Percentiles rank a stretch among this genome's conserved stretches.
Conservation (phyloP, 345 rosid genomes). For the Cardamine resedifolia region DNA sequence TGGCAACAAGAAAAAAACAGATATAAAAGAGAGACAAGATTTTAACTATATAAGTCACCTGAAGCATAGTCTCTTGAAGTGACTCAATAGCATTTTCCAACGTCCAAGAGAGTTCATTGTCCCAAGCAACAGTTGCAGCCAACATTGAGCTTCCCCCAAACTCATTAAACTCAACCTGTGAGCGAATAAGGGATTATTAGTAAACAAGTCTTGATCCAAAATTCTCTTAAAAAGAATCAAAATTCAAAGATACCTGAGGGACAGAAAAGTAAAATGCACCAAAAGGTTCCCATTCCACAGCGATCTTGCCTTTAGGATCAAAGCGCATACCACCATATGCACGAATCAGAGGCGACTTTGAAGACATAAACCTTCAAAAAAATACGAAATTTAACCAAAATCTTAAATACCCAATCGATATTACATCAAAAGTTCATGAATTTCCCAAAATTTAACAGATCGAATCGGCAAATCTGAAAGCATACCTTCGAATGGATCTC, state of each 20-base stretch:
- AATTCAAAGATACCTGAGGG: constrained; percentile 65
- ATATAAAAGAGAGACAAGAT: not conserved
- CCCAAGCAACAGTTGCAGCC: constrained; percentile 89
- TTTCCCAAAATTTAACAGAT: too few species aligned
- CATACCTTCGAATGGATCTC: constrained; percentile 80
- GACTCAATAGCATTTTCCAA: constrained; percentile 62
- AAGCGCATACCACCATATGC: constrained; percentile 94
- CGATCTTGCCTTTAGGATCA: constrained; percentile 60
- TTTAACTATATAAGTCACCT: not conserved
- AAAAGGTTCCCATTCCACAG: constrained; percentile 83
- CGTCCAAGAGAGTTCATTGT: constrained; percentile 60
- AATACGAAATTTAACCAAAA: not conserved
- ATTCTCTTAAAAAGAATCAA: not conserved
- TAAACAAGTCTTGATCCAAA: not conserved
- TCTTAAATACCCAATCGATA: too few species aligned
- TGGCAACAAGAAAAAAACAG: too few species aligned
- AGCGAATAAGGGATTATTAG: not conserved
- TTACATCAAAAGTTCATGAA: too few species aligned
- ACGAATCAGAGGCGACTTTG: constrained; percentile 76
- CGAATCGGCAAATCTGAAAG: too few species aligned
- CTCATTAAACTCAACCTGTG: constrained; percentile 92
- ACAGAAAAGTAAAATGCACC: constrained; percentile 88
- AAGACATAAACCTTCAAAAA: constrained; percentile 61
- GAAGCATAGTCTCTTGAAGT: constrained; percentile 52
- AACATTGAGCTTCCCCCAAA: constrained; percentile 76